Evolutionary conservation across 2,329 filamentous ascomycete species (phyloP).

Genomic region (Trichoderma lentiforme): DNA sequence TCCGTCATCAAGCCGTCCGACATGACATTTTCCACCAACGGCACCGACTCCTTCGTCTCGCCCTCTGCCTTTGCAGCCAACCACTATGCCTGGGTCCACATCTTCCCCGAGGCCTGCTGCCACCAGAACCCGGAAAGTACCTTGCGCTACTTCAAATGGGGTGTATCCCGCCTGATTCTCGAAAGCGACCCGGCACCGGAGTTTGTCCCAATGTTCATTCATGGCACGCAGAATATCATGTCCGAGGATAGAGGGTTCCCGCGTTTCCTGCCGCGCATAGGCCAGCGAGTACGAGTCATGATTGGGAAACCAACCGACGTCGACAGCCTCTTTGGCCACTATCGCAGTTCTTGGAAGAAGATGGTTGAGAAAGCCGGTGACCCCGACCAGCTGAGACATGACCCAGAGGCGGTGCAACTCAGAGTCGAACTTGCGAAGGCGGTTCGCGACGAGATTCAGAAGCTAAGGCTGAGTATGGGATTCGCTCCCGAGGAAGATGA

Average conservation of each 20-base stretch:
- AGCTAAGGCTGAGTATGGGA: constrained; percentile 68
- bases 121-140: constrained; percentile 77
- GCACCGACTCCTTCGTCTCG: constrained; percentile 62
- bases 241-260: constrained; percentile 76
- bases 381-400: constrained; percentile 41
- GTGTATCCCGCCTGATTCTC: constrained; percentile 83
- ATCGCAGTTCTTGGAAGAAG: constrained; percentile 70
- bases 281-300: constrained; percentile 66
- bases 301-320: constrained; percentile 77
- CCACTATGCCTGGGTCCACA: constrained; percentile 81
- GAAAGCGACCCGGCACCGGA: constrained; percentile 85
- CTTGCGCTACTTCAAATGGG: constrained; percentile 99
- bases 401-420: constrained; percentile 63
- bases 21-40: constrained; percentile 62
- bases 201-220: constrained; percentile 90
- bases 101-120: constrained; percentile 93
- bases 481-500: constrained; percentile 75
- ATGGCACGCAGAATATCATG: constrained; percentile 87
- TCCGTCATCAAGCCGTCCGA: constrained; percentile 47
- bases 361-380: constrained; percentile 52
- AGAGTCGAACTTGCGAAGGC: constrained; percentile 75
- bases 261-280: constrained; percentile 72
- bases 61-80: constrained; percentile 69
- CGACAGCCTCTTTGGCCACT: constrained; percentile 72
- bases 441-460: constrained; percentile 75